Percentiles rank a stretch among this genome's conserved stretches.
phyloP scores from a whole-genome alignment of 164 flowering plant genomes.

The Annona squamosa region DNA sequence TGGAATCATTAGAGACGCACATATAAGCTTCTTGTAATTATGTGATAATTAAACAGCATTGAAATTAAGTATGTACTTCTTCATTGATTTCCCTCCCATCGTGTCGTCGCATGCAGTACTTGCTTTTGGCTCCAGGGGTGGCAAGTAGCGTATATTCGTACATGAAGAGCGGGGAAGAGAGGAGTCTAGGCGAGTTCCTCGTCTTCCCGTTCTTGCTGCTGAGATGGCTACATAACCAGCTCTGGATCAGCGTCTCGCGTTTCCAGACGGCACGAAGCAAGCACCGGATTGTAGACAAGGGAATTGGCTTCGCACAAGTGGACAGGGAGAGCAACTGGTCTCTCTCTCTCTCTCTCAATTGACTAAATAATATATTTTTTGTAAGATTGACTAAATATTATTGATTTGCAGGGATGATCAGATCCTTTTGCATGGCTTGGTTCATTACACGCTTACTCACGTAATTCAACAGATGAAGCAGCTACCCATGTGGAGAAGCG shows the following conservation, averaged over 20 bases:
- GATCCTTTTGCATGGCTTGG: background rate
- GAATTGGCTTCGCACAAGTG: constrained; percentile 22
- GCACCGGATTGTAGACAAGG: constrained; percentile 22
- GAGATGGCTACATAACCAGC: constrained; percentile 7
- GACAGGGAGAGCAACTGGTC: constrained; percentile 3
- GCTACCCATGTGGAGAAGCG: constrained; percentile 33
- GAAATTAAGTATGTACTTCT: no score
- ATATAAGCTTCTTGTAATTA: no score
- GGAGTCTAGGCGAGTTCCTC: background rate
- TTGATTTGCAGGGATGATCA: background rate
- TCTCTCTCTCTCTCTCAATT: background rate
- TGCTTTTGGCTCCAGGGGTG: constrained; percentile 4
- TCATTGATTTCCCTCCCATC: background rate
- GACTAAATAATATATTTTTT: no score
- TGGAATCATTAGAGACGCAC: no score
- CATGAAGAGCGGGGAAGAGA: background rate
- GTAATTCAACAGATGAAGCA: background rate
- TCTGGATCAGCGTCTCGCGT: constrained; percentile 10
- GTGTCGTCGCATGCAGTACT: background rate
- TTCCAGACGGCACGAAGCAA: constrained; percentile 8
- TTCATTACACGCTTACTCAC: background rate
- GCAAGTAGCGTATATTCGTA: background rate
- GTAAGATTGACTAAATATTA: background rate
- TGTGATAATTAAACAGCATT: no score
- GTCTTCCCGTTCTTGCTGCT: background rate